Evolutionary conservation across 2,329 filamentous ascomycete genomes (phyloP), one percentile per base, ranked within the genome.

Genomic region (Pseudopithomyces maydicus): DNA sequence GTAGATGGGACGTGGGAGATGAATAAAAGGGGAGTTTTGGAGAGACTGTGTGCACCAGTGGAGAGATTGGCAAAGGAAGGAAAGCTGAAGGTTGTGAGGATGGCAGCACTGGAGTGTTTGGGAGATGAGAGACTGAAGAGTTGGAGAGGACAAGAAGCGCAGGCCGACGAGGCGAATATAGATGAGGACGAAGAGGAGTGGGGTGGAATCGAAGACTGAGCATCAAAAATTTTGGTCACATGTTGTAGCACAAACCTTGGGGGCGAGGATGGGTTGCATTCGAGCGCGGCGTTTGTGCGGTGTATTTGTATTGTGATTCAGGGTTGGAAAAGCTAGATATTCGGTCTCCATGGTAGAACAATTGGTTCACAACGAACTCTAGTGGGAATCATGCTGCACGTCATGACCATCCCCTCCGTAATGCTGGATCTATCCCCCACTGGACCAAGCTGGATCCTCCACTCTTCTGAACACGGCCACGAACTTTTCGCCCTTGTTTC

Each of bases 401-500:
- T 32, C 43, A 5, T 11, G n/a, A 4, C n/a, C 43, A 14, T n/a
- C 15, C 5, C 4, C 15, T 17, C 15, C 35, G 14, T 3, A 7
- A 32, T 11, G 14, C 22, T 36, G 7, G 8, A 36, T 12, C 54
- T 38, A 67, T 15, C 36, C 44, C 41, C 54, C 55, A 4, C 44
- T 39, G 11, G 80, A 86, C 92, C 92, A 96, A 17, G 85, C 82
- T 7, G 92, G 92, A 79, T 97, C 89, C 71, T 90, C 88, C 60
- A 89, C 78, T 61, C 95, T 87, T 70, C 90, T 85, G 75, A 95
- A 99, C 48, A 96, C 85, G 39, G 92, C 94, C 46, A 98, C 89
- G 78, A 90, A 96, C 78, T 98, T 99, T 72, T 87, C 85, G 0
- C 95, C 95, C 41, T 90, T 87, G 78, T 98, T 97, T 72, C 95